phyloP scores from a whole-genome alignment of 495 filamentous ascomycete genomes.

The Penicillium desertorum region DNA sequence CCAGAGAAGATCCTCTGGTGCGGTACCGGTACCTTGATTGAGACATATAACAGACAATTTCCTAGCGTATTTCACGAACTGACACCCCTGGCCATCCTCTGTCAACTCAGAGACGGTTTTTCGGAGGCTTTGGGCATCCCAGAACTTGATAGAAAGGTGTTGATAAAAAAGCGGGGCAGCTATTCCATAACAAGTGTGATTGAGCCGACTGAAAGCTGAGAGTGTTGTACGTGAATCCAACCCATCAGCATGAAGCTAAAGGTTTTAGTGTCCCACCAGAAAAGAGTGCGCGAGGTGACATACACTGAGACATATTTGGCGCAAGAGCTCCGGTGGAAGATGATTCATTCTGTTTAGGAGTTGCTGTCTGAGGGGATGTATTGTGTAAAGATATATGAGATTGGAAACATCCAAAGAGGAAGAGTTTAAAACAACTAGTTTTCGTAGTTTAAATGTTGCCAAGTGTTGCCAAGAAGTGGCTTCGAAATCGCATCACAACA shows the following conservation, averaged over 20 bases:
- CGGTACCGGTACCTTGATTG: background rate
- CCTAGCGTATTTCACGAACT: background rate
- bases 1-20: background rate
- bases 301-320: background rate
- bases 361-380: background rate
- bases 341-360: background rate
- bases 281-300: background rate
- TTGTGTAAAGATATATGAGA: background rate
- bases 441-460: background rate
- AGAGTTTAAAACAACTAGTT: background rate
- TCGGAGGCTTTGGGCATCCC: background rate
- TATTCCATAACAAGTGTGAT: background rate
- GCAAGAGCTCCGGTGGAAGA: background rate
- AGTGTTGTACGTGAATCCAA: background rate
- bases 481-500: background rate
- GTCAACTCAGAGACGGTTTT: background rate
- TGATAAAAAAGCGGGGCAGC: background rate
- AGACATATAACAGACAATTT: background rate
- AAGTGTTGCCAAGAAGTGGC: background rate
- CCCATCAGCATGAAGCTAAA: constrained; percentile 1
- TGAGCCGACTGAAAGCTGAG: background rate
- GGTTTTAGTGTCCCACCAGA: background rate
- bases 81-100: background rate
- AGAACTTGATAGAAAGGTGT: background rate
- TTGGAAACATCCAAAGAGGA: background rate